Percentiles rank a stretch among this genome's conserved stretches.
phyloP scores from a whole-genome alignment of 2,329 filamentous ascomycete genomes.

The Cladophialophora carrionii region DNA sequence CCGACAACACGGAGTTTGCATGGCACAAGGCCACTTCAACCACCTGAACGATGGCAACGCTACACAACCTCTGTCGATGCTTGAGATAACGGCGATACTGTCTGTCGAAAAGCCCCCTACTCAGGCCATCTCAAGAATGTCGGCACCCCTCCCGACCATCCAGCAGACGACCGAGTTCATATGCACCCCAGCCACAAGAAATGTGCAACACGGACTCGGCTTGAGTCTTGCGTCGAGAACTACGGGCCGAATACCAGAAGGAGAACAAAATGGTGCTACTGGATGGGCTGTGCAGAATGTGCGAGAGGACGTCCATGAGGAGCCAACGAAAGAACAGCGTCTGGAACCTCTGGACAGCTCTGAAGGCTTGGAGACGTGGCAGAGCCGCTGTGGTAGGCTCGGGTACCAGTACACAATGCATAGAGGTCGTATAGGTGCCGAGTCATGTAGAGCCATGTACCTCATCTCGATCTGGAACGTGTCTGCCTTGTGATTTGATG shows the following conservation, averaged over 20 bases:
- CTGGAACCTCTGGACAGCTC: background rate
- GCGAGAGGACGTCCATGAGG: background rate
- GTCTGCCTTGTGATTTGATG: background rate
- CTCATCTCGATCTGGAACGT: background rate
- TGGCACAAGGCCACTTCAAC: background rate
- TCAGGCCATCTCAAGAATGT: background rate
- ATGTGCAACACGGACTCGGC: background rate
- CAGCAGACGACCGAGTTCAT: background rate
- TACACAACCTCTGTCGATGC: background rate
- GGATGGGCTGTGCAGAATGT: background rate
- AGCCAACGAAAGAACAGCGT: background rate
- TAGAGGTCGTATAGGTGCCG: background rate
- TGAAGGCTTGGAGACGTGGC: background rate
- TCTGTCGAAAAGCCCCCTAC: background rate
- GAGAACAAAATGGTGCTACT: background rate
- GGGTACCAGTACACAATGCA: background rate
- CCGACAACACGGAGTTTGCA: background rate
- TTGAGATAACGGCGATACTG: background rate
- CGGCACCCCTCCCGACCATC: background rate
- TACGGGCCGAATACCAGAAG: background rate
- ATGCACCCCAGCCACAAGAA: background rate
- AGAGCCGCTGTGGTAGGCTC: background rate
- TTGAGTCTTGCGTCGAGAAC: background rate
- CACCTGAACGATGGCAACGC: background rate
- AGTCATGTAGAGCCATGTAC: background rate